These are phyloP conservation scores for Xylariales sp. DNA, from an alignment of 2,329 filamentous ascomycete genomes.

Conservation along the genomic window DNA sequence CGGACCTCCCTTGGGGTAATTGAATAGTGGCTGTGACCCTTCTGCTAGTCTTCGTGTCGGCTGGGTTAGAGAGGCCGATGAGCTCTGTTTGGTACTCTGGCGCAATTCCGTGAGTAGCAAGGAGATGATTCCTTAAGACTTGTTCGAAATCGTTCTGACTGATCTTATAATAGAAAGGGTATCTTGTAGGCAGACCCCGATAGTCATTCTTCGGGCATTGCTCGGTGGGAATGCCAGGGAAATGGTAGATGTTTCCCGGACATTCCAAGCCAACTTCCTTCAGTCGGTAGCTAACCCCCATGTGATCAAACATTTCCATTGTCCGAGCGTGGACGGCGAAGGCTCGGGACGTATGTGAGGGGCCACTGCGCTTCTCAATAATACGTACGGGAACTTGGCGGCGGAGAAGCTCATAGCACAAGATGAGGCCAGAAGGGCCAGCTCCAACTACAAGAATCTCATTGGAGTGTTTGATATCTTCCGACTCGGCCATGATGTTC, in stretches of 20 bases:
- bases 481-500: not conserved
- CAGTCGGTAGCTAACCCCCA: constrained; percentile 7
- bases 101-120: not conserved
- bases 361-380: constrained; percentile 1
- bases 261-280: constrained; percentile 16
- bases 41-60: not conserved
- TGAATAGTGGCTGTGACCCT: constrained; percentile 8
- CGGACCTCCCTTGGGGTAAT: not conserved
- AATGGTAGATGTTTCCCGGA: constrained; percentile 14
- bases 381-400: constrained; percentile 11
- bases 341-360: constrained; percentile 7
- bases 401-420: constrained; percentile 20
- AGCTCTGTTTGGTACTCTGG: constrained; percentile 12
- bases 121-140: constrained; percentile 13
- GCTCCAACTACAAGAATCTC: constrained; percentile 17
- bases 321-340: constrained; percentile 12
- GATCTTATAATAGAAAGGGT: constrained; percentile 20
- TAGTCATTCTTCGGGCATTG: constrained; percentile 13
- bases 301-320: constrained; percentile 22
- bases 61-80: constrained; percentile 2
- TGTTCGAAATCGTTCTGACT: constrained; percentile 18
- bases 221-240: constrained; percentile 10
- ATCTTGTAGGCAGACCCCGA: constrained; percentile 4
- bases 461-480: constrained; percentile 10
- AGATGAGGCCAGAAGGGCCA: constrained; percentile 8